Evolutionary conservation across 202 grass and related monocot genomes (phyloP).

Genomic region (Hordeum pubiflorum): DNA sequence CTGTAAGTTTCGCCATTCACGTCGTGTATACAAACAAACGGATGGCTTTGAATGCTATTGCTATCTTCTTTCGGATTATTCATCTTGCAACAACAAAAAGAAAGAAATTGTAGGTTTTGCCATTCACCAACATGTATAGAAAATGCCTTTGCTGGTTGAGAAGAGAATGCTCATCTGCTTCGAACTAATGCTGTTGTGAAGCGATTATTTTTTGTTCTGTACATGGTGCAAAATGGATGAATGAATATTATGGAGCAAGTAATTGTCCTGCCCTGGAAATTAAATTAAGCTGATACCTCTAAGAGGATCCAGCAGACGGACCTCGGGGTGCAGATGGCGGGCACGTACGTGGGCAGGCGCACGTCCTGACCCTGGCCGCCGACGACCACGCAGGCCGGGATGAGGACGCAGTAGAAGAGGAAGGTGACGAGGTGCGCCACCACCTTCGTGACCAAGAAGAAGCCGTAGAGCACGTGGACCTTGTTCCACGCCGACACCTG

Average conservation of each 20-base stretch:
- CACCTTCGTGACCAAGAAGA: conserved; percentile 83
- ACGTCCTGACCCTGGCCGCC: conserved; percentile 39
- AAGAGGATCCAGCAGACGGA: conserved; percentile 75
- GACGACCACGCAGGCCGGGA: conserved; percentile 54
- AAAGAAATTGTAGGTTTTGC: neutral
- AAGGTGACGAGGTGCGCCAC: conserved; percentile 84
- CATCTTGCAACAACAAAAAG: neutral
- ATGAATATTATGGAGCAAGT: no score
- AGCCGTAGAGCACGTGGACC: conserved; percentile 68
- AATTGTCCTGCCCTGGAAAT: no score
- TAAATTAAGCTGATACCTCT: neutral
- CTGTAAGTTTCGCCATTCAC: no score
- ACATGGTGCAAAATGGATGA: neutral
- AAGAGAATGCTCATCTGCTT: no score
- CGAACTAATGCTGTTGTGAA: neutral
- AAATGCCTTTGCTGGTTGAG: neutral
- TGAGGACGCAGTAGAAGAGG: conserved; percentile 84
- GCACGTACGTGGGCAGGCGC: conserved; percentile 57
- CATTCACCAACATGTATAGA: neutral
- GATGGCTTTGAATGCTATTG: neutral
- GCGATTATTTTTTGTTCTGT: neutral
- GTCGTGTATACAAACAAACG: neutral
- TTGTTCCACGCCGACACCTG: conserved; percentile 73
- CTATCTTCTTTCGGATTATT: neutral
- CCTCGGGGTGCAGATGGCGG: conserved; percentile 64